Evolutionary conservation across 495 filamentous ascomycete genomes (phyloP), one percentile per base, ranked within the genome.

Genomic region (Aspergillus sparsus): DNA sequence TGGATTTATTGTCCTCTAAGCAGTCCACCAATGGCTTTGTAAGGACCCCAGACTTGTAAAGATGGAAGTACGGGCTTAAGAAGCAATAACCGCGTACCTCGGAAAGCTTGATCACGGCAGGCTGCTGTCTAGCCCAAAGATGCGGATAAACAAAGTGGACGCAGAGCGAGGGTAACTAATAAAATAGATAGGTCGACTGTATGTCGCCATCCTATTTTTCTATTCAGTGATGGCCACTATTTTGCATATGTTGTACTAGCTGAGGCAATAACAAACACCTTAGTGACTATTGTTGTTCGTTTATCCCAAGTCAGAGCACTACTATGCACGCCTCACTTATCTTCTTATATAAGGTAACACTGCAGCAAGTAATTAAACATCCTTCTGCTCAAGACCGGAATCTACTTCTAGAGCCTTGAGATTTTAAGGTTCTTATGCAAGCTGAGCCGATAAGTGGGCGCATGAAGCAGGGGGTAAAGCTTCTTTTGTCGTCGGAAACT

Each of bases 91-190:
- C 53, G 5, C 21, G 5, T 18, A 32, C 1, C 9, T 16, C 9
- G 0, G 53, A 56, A 5, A 16, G 41, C 13, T 44, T 13, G 53
- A 46, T n/a, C 16, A 56, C 41, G 7, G 13, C n/a, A 16, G 52
- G 34, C 34, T 56, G 41, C n/a, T 33, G 13, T 56, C 41, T 15
- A 47, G 21, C 6, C 39, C 53, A 11, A 46, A 39, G 16, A 56
- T 21, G 6, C 53, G 41, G 9, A 46, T 45, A n/a, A 56, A 35
- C 6, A 56, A 42, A 36, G 46, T 56, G 9, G 53, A 56, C 33
- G 53, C 53, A 16, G 53, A 46, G 7, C 53, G 16, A 44, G 53
- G 53, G 41, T 45, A 47, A 15, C 11, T 47, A 39, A 56, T 47
- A 12, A 46, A 44, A 4, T 32, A 56, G 11, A 56, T 47, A 10